Evolutionary conservation across 257 asterid genomes (phyloP).

Genomic region (Solanum tarapatanum): DNA sequence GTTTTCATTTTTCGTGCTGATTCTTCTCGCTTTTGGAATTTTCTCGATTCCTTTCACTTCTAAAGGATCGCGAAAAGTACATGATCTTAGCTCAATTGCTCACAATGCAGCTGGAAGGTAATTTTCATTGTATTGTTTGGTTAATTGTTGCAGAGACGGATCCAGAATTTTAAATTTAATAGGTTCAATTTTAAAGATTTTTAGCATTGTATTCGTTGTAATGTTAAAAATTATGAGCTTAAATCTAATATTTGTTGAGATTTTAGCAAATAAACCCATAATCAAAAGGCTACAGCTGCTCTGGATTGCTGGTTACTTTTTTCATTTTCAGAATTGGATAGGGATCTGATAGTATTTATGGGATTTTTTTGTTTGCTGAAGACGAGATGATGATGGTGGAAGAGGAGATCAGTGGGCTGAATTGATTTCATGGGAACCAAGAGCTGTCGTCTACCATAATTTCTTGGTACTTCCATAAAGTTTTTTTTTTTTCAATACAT

Average conservation of each 20-base stretch:
- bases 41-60: conserved; percentile 52
- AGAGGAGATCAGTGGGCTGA: conserved; percentile 78
- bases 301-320: not conserved
- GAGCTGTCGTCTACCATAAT: conserved; percentile 74
- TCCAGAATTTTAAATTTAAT: not conserved
- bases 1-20: conserved; percentile 41
- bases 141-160: not conserved
- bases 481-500: not conserved
- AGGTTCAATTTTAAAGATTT: not conserved
- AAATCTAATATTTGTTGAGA: not conserved
- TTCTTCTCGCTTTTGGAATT: conserved; percentile 49
- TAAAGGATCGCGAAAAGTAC: conserved; percentile 33
- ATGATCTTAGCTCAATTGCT: conserved; percentile 68
- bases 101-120: conserved; percentile 28
- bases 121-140: not conserved
- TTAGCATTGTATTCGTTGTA: not conserved
- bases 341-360: not conserved
- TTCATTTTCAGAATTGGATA: not conserved
- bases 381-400: conserved; percentile 44
- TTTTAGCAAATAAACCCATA: not conserved
- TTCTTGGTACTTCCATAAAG: conserved; percentile 53
- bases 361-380: conserved; percentile 6
- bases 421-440: conserved; percentile 93
- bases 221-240: not conserved
- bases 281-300: not conserved